These are phyloP conservation scores for Neurospora sp. DNA, from an alignment of 495 filamentous ascomycete species.

Conservation along the genomic window DNA sequence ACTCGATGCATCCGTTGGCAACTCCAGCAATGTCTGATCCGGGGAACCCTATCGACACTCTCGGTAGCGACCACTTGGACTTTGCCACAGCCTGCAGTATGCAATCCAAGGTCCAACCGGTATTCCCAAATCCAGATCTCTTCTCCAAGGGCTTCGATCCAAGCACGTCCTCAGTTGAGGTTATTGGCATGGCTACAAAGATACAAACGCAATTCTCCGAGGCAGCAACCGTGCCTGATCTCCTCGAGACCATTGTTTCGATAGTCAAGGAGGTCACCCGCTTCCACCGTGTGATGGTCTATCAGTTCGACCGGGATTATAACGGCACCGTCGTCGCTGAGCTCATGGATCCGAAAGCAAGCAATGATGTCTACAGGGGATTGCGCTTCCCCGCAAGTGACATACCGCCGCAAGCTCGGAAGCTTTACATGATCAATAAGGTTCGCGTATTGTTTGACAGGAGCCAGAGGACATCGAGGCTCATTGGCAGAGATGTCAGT, in stretches of 20 bases:
- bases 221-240: neutral
- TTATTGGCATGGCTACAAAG: conserved; percentile 13
- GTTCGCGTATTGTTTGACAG: conserved; percentile 60
- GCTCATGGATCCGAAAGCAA: conserved; percentile 14
- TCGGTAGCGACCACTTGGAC: conserved; percentile 17
- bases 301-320: conserved; percentile 16
- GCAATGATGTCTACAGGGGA: conserved; percentile 14
- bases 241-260: conserved; percentile 13
- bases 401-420: conserved; percentile 15
- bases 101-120: conserved; percentile 12
- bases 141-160: neutral
- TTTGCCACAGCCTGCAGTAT: conserved; percentile 15
- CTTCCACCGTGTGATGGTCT: conserved; percentile 17
- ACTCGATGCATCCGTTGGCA: conserved; percentile 11
- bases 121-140: conserved; percentile 2
- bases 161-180: conserved; percentile 8
- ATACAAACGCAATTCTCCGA: conserved; percentile 15
- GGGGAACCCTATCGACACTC: conserved; percentile 10
- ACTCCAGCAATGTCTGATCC: neutral
- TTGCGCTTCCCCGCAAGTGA: conserved; percentile 16
- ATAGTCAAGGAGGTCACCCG: conserved; percentile 13
- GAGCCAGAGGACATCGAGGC: conserved; percentile 54
- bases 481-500: conserved; percentile 60
- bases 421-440: conserved; percentile 63
- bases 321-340: conserved; percentile 18